phyloP scores from a whole-genome alignment of 371 early-diverging fungal species.

The Rhizomucor pusillus region DNA sequence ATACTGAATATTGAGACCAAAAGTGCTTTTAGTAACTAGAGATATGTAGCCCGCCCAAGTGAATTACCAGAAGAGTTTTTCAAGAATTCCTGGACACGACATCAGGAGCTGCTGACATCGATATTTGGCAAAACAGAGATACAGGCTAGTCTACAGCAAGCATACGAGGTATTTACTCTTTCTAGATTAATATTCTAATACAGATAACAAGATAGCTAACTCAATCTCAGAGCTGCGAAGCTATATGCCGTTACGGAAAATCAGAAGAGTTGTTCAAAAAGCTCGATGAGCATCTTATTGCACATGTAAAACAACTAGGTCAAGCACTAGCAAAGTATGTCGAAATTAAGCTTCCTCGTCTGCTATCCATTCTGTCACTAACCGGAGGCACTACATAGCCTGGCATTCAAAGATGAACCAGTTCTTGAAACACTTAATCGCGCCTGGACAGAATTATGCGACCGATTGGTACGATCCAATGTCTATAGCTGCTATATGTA shows the following conservation, averaged over 20 bases:
- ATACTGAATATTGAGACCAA: background rate
- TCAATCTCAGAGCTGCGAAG: constrained; percentile 59
- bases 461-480: constrained; percentile 53
- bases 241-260: constrained; percentile 77
- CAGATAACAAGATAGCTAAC: background rate
- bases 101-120: constrained; percentile 60
- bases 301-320: constrained; percentile 32
- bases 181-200: background rate
- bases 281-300: constrained; percentile 56
- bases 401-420: constrained; percentile 18
- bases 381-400: background rate
- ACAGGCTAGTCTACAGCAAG: constrained; percentile 67
- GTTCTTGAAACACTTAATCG: constrained; percentile 51
- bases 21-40: background rate
- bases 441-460: constrained; percentile 63
- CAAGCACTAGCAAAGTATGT: constrained; percentile 26
- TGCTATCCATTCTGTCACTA: background rate
- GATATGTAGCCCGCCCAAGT: constrained; percentile 44
- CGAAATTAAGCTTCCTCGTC: constrained; percentile 8
- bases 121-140: constrained; percentile 59
- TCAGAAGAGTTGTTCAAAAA: constrained; percentile 60
- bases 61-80: constrained; percentile 65
- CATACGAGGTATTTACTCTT: constrained; percentile 57
- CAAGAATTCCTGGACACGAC: constrained; percentile 58
- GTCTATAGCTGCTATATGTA: constrained; percentile 1